A percentile compares a stretch with the other conserved stretches of the same genome.
These are phyloP conservation scores for Tuber aestivum DNA, from an alignment of 495 filamentous ascomycete genomes.

Conservation along the genomic window DNA sequence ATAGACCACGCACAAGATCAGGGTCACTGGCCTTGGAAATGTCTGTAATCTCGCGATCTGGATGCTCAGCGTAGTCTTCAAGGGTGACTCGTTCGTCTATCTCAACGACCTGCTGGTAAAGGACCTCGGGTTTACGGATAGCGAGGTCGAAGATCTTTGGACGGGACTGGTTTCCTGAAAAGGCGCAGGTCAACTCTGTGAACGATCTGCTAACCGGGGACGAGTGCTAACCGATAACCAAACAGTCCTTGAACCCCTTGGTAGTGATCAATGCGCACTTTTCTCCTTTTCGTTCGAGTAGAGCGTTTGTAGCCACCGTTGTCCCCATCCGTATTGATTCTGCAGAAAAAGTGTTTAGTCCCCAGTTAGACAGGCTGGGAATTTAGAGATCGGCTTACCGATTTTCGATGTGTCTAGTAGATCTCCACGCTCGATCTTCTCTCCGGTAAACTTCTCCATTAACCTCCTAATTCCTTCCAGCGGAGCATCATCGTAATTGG, in stretches of 20 bases:
- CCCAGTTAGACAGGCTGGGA: not conserved
- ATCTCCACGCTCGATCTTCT: conserved; percentile 71
- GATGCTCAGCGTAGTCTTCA: conserved; percentile 82
- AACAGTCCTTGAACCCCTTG: conserved; percentile 85
- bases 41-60: conserved; percentile 55
- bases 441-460: conserved; percentile 69
- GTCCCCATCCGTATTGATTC: conserved; percentile 84
- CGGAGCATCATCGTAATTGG: conserved; percentile 82
- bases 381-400: conserved; percentile 47
- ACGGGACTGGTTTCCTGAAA: conserved; percentile 60
- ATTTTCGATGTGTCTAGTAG: conserved; percentile 79
- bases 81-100: conserved; percentile 79
- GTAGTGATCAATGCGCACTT: conserved; percentile 86
- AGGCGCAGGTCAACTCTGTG: not conserved
- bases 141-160: conserved; percentile 79
- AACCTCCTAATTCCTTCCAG: conserved; percentile 88
- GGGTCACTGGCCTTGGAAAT: conserved; percentile 46
- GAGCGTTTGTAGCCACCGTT: conserved; percentile 79
- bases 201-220: not conserved
- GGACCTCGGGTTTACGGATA: conserved; percentile 70
- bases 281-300: conserved; percentile 91
- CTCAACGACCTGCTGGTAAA: conserved; percentile 71
- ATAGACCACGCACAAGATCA: conserved; percentile 60
- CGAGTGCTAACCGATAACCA: conserved; percentile 59
- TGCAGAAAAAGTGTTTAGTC: conserved; percentile 42